A percentile compares a stretch with the other conserved stretches of the same genome.
These are phyloP conservation scores for Diaporthe caulivora DNA, from an alignment of 2,329 filamentous ascomycete species.

Conservation along the genomic window DNA sequence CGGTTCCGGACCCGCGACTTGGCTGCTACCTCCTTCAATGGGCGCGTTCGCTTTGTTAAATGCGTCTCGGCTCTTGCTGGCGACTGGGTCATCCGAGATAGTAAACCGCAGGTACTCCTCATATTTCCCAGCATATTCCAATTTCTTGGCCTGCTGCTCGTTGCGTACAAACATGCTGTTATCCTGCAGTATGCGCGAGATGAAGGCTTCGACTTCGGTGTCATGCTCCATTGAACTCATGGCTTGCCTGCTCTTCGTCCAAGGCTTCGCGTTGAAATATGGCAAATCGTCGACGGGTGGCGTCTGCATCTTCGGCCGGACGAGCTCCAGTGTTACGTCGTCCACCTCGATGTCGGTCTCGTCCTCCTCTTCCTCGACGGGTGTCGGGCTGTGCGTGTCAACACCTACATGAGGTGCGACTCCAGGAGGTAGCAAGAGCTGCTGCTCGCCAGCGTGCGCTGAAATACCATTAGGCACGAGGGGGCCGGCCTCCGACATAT, in stretches of 20 bases:
- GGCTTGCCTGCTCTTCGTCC: conserved; percentile 62
- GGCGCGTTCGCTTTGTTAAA: conserved; percentile 57
- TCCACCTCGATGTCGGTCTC: conserved; percentile 68
- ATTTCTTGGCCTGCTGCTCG: conserved; percentile 55
- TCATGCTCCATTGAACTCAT: conserved; percentile 56
- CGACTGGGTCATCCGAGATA: conserved; percentile 65
- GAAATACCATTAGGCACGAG: conserved; percentile 41
- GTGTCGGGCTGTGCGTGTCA: conserved; percentile 62
- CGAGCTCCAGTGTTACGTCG: conserved; percentile 61
- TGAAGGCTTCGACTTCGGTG: conserved; percentile 57
- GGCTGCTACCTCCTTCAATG: conserved; percentile 41
- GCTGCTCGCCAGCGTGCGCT: conserved; percentile 39
- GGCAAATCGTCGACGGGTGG: conserved; percentile 68
- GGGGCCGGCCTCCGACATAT: conserved; percentile 26
- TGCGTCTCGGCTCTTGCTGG: conserved; percentile 67
- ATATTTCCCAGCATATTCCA: conserved; percentile 62
- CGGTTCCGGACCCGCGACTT: conserved; percentile 58
- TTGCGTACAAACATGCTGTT: conserved; percentile 52
- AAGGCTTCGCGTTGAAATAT: conserved; percentile 58
- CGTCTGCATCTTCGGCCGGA: conserved; percentile 65
- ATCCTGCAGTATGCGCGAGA: conserved; percentile 59
- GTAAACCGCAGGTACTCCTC: conserved; percentile 67
- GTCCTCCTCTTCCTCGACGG: conserved; percentile 63
- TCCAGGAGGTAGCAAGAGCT: conserved; percentile 40
- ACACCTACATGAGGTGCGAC: conserved; percentile 42